Percentiles rank a stretch among this genome's conserved stretches.
Evolutionary conservation across 305 asterid species (phyloP).

Genomic region (Stenogyne calaminthoides): DNA sequence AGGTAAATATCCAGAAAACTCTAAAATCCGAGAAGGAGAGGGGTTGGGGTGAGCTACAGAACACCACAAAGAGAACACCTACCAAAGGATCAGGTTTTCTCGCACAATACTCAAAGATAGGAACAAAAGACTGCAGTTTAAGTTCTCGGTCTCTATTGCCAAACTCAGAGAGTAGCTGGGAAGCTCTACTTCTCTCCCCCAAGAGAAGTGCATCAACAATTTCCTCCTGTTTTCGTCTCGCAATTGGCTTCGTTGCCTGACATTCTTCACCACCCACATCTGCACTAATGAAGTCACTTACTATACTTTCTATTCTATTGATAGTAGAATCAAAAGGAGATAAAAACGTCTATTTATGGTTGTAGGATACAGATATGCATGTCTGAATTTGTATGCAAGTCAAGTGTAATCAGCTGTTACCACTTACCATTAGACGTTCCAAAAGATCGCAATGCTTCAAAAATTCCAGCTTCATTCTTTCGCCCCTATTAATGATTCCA

Average conservation of each 20-base stretch:
- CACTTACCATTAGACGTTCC: conserved; percentile 50
- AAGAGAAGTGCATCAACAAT: conserved; percentile 63
- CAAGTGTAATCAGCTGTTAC: conserved; percentile 30
- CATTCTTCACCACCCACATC: conserved; percentile 40
- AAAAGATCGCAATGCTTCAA: conserved; percentile 33
- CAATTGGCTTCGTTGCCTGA: conserved; percentile 28
- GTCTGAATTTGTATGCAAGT: background rate
- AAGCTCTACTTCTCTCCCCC: conserved; percentile 75
- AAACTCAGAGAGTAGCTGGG: conserved; percentile 58
- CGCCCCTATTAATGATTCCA: conserved; percentile 34
- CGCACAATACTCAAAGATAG: conserved; percentile 71
- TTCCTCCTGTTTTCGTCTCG: conserved; percentile 44
- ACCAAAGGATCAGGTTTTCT: conserved; percentile 80
- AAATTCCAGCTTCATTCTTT: conserved; percentile 31
- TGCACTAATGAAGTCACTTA: conserved; percentile 21
- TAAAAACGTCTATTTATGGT: background rate
- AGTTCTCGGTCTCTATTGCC: conserved; percentile 41
- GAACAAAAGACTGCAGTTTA: conserved; percentile 52
- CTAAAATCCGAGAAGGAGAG: conserved; percentile 1
- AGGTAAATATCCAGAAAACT: conserved; percentile 9
- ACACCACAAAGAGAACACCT: conserved; percentile 24
- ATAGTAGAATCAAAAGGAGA: conserved; percentile 9
- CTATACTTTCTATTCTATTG: background rate
- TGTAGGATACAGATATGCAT: background rate
- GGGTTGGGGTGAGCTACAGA: background rate